phyloP scores from a whole-genome alignment of 2,329 filamentous ascomycete genomes.

The Sclerotinia minor region DNA sequence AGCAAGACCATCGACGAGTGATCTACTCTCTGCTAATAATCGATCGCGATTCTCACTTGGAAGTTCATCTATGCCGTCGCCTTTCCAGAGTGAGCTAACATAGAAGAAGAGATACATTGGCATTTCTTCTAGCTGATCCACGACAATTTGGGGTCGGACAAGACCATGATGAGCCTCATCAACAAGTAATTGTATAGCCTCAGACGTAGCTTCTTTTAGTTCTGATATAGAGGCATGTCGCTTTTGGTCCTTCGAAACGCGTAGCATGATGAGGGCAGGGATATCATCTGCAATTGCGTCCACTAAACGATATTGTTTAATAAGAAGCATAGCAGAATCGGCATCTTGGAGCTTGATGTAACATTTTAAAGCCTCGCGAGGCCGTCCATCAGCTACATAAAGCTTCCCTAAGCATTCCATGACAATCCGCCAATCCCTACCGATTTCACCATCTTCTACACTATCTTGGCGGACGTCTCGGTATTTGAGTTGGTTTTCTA shows the following conservation, averaged over 20 bases:
- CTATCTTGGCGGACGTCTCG: slow-evolving; percentile 74
- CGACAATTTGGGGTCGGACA: slow-evolving; percentile 73
- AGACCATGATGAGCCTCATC: slow-evolving; percentile 89
- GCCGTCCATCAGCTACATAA: slow-evolving; percentile 77
- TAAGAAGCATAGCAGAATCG: slow-evolving; percentile 81
- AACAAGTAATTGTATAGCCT: slow-evolving; percentile 83
- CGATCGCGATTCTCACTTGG: slow-evolving; percentile 56
- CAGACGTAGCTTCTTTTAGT: slow-evolving; percentile 75
- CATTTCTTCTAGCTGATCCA: slow-evolving; percentile 71
- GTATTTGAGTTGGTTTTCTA: slow-evolving; percentile 79
- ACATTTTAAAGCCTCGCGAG: slow-evolving; percentile 80
- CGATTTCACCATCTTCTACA: slow-evolving; percentile 69
- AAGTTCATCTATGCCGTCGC: slow-evolving; percentile 61
- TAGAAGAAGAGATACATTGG: slow-evolving; percentile 89
- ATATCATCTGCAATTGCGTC: slow-evolving; percentile 89
- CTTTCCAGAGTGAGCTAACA: slow-evolving; percentile 80
- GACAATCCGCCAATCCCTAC: slow-evolving; percentile 86
- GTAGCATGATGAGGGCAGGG: slow-evolving; percentile 79
- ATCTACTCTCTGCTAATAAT: slow-evolving; percentile 58
- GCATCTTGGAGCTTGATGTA: slow-evolving; percentile 92
- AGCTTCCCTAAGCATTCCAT: slow-evolving; percentile 82
- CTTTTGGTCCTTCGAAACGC: slow-evolving; percentile 72
- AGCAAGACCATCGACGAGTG: slow-evolving; percentile 81
- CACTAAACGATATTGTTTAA: slow-evolving; percentile 85
- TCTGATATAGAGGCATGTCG: slow-evolving; percentile 66